These are phyloP conservation scores for Clitoria ternatea DNA, from an alignment of 306 rosid species.

Conservation along the genomic window DNA sequence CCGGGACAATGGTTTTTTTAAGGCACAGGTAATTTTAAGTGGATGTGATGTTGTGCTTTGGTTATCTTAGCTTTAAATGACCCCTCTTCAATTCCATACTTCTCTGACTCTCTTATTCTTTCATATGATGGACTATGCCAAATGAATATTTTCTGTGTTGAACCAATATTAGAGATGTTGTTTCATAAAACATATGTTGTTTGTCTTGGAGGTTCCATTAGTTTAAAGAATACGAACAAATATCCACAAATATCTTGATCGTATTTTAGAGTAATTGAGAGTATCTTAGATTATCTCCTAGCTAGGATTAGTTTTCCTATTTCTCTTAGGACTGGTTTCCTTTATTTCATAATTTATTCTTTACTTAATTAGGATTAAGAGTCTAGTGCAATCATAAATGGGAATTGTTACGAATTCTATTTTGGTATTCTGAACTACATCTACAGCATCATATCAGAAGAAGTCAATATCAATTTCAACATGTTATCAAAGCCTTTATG, in stretches of 20 bases:
- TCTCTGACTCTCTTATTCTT: not conserved
- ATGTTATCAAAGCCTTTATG: too few species aligned
- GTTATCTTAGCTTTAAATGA: not conserved
- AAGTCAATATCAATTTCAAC: too few species aligned
- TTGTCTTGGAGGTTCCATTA: not conserved
- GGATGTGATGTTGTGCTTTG: not conserved
- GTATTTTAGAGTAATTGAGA: not conserved
- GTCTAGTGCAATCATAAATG: too few species aligned
- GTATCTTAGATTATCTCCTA: not conserved
- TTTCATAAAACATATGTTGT: not conserved
- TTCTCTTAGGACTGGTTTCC: not conserved
- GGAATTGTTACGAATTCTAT: too few species aligned
- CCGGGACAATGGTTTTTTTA: slow-evolving; percentile 84
- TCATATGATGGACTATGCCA: not conserved
- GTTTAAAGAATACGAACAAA: not conserved
- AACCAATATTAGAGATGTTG: not conserved
- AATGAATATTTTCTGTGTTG: not conserved
- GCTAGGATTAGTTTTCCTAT: not conserved
- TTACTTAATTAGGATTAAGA: too few species aligned
- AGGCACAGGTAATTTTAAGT: slow-evolving; percentile 60
- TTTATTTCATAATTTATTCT: too few species aligned
- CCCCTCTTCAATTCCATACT: not conserved
- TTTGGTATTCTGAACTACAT: too few species aligned
- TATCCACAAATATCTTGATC: not conserved
- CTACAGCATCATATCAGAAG: too few species aligned